Conservation (phyloP, 108 stramenopile genomes). For the Cylindrotheca closterium region DNA sequence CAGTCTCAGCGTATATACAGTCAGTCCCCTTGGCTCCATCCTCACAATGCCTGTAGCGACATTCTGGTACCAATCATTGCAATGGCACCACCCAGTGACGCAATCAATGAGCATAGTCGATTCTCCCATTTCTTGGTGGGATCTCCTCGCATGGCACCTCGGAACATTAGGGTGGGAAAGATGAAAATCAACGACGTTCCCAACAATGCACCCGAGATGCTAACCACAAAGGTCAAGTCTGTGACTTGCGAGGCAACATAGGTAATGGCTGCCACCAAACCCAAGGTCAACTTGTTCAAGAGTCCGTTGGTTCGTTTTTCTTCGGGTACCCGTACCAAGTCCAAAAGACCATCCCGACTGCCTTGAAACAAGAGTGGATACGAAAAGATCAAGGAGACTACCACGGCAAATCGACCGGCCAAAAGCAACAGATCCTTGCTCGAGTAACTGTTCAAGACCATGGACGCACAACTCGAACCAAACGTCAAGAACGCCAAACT, state of each 20-base stretch:
- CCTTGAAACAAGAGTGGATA: conserved; percentile 91
- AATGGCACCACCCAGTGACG: conserved; percentile 57
- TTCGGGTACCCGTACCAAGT: conserved; percentile 41
- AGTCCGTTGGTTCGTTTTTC: conserved; percentile 8
- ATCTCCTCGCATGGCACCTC: background rate
- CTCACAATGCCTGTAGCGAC: conserved; percentile 32
- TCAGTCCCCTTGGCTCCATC: too few species aligned
- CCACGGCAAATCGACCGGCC: conserved; percentile 75
- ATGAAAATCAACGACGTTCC: conserved; percentile 89
- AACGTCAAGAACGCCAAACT: conserved; percentile 88
- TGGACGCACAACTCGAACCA: conserved; percentile 64
- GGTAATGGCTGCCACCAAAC: conserved; percentile 55
- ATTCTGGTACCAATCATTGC: conserved; percentile 49
- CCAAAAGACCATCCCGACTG: conserved; percentile 65
- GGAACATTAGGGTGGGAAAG: conserved; percentile 89
- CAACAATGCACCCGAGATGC: conserved; percentile 88
- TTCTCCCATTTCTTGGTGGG: background rate
- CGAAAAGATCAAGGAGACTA: conserved; percentile 80
- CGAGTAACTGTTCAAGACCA: conserved; percentile 91
- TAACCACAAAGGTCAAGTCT: conserved; percentile 76
- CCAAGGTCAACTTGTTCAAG: conserved; percentile 46
- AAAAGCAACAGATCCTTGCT: conserved; percentile 69
- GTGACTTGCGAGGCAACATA: conserved; percentile 54
- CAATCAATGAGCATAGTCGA: background rate
- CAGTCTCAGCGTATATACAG: too few species aligned